Conservation (phyloP, 768 basidiomycete genomes). For the Calocera cornea region DNA sequence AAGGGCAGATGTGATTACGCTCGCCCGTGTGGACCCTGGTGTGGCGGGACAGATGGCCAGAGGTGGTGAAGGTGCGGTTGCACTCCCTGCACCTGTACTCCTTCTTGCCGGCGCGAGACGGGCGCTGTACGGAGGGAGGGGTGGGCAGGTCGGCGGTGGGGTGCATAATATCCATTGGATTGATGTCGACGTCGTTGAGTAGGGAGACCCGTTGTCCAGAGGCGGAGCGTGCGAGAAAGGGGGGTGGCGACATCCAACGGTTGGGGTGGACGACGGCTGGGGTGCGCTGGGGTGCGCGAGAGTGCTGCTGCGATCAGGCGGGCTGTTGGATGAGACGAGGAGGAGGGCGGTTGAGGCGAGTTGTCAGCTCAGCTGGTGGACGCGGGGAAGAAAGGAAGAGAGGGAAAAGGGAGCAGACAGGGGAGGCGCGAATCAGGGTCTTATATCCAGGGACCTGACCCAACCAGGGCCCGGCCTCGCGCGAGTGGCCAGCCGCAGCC, state of each 20-base stretch:
- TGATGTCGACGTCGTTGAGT: conserved; percentile 1
- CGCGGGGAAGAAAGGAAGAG: conserved; percentile 3
- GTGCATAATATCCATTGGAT: not conserved
- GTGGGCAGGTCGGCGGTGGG: not conserved
- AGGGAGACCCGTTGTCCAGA: not conserved
- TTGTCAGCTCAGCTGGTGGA: not conserved
- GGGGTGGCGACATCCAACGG: not conserved
- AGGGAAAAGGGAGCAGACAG: conserved; percentile 2
- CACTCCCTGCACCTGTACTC: conserved; percentile 57
- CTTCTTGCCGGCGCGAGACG: conserved; percentile 18
- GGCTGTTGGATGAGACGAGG: not conserved
- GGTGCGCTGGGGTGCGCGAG: not conserved
- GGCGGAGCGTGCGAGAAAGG: not conserved
- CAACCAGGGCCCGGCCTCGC: not conserved
- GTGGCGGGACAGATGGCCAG: conserved; percentile 78
- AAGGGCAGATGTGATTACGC: conserved; percentile 83
- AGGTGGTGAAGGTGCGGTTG: conserved; percentile 70
- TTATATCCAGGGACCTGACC: conserved; percentile 4
- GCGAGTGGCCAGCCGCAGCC: not conserved
- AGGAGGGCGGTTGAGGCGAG: too few species aligned
- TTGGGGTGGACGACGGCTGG: not conserved
- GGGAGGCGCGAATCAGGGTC: conserved; percentile 6
- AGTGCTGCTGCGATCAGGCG: not conserved
- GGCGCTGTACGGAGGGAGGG: not conserved
- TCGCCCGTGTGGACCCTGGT: conserved; percentile 85